phyloP scores from a whole-genome alignment of 495 filamentous ascomycete genomes.

The Cryomyces minteri region DNA sequence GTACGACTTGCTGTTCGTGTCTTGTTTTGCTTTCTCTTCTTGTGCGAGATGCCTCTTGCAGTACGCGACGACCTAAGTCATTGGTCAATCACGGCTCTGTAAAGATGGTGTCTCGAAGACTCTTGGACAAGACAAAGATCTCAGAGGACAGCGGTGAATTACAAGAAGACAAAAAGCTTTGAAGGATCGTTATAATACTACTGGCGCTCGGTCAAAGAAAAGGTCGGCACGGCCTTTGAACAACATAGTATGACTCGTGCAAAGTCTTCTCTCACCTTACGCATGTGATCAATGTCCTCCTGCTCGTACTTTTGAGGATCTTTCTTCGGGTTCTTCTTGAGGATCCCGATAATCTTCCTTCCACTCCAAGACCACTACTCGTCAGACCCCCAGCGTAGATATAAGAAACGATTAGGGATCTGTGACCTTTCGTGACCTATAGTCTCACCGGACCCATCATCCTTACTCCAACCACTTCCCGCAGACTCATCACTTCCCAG shows the following conservation, averaged over 20 bases:
- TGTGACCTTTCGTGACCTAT: constrained; percentile 42
- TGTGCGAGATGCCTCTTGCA: constrained; percentile 38
- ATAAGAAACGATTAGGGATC: constrained; percentile 41
- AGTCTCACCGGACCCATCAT: constrained; percentile 39
- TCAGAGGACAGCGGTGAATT: too few species aligned
- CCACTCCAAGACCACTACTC: constrained; percentile 41
- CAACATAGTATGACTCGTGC: constrained; percentile 40
- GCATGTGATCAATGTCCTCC: constrained; percentile 44
- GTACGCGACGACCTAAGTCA: constrained; percentile 44
- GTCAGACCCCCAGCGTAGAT: constrained; percentile 33
- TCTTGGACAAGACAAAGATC: constrained; percentile 21
- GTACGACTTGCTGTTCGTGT: constrained; percentile 36
- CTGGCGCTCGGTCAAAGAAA: constrained; percentile 25
- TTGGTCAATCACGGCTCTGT: constrained; percentile 38
- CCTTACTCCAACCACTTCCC: constrained; percentile 36
- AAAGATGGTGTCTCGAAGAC: constrained; percentile 35
- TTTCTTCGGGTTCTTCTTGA: constrained; percentile 40
- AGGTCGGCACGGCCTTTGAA: constrained; percentile 30
- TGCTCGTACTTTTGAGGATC: constrained; percentile 32
- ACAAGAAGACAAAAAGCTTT: too few species aligned
- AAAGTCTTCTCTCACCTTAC: constrained; percentile 37
- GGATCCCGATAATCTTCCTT: constrained; percentile 43
- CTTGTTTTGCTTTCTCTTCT: constrained; percentile 37
- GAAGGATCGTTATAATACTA: constrained; percentile 39
- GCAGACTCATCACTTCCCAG: constrained; percentile 34